phyloP scores from a whole-genome alignment of 805 yeast species.

The Metschnikowia kofuensis region DNA sequence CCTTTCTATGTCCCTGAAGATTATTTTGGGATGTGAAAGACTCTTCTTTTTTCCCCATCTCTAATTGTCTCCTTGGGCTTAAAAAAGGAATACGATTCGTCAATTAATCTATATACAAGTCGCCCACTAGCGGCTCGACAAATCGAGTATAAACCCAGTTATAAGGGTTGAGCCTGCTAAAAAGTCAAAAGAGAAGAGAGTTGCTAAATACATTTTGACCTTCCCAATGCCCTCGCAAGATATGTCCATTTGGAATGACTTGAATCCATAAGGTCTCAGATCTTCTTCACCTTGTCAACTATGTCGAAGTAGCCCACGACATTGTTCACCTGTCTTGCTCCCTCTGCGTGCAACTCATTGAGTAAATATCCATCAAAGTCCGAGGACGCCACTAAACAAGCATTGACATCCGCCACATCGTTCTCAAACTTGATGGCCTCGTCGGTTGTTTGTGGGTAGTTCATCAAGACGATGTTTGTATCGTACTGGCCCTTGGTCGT shows the following conservation, averaged over 20 bases:
- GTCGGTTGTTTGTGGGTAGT: conserved; percentile 59
- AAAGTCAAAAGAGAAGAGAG: no score
- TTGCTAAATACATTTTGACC: no score
- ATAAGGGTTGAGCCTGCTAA: no score
- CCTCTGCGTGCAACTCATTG: conserved; percentile 18
- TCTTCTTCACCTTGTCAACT: conserved; percentile 46
- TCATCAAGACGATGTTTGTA: conserved; percentile 49
- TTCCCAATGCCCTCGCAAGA: no score
- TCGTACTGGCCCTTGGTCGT: conserved; percentile 39
- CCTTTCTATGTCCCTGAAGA: conserved; percentile 72
- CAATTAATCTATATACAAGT: conserved; percentile 3
- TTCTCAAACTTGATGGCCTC: conserved; percentile 75
- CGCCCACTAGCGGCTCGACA: no score
- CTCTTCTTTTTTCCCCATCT: no score
- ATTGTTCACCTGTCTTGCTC: conserved; percentile 35
- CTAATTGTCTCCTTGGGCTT: background rate
- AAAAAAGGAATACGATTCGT: background rate
- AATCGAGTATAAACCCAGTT: no score
- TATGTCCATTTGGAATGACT: no score
- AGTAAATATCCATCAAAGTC: conserved; percentile 26
- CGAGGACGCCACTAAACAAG: conserved; percentile 34
- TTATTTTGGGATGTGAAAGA: conserved; percentile 32
- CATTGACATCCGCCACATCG: conserved; percentile 52
- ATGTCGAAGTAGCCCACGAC: conserved; percentile 64
- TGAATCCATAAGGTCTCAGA: background rate